These are phyloP conservation scores for Calocybe gangraenosa DNA, from an alignment of 768 basidiomycete genomes.

Conservation along the genomic window DNA sequence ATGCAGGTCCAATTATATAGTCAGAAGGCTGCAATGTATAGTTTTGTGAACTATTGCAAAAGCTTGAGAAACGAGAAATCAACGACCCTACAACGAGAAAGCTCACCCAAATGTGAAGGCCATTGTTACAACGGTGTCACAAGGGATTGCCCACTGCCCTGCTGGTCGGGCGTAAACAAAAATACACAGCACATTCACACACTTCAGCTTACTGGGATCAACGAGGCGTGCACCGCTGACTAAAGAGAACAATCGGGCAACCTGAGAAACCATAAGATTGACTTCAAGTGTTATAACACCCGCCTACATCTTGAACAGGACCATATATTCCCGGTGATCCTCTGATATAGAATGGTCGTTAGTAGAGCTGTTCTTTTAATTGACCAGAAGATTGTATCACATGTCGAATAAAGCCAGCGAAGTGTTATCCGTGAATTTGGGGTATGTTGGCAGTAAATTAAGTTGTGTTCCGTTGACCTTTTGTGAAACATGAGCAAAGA, in stretches of 20 bases:
- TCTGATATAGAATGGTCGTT: conserved; percentile 27
- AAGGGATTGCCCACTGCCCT: conserved; percentile 78
- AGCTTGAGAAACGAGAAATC: too few species aligned
- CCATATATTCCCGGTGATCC: conserved; percentile 72
- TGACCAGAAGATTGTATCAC: conserved; percentile 35
- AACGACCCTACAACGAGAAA: background rate
- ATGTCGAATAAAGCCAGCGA: conserved; percentile 73
- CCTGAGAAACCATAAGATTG: conserved; percentile 35
- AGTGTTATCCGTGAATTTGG: conserved; percentile 43
- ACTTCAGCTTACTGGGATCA: conserved; percentile 39
- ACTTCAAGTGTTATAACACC: background rate
- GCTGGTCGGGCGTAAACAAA: conserved; percentile 21
- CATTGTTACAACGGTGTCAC: conserved; percentile 53
- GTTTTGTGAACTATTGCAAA: conserved; percentile 33
- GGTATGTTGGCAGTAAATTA: conserved; percentile 60
- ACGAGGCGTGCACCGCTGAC: conserved; percentile 68
- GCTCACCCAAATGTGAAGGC: conserved; percentile 70
- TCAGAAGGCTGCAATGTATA: conserved; percentile 72
- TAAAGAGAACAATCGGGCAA: conserved; percentile 56
- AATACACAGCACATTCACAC: background rate
- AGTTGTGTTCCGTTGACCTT: conserved; percentile 56
- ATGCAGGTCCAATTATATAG: conserved; percentile 69
- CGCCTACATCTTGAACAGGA: conserved; percentile 69
- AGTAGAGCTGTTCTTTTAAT: conserved; percentile 1
- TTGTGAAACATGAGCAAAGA: background rate